Evolutionary conservation across 129 eudicot species (phyloP), one percentile per base, ranked within the genome.

Genomic region (Centrapalus pauciflorus): DNA sequence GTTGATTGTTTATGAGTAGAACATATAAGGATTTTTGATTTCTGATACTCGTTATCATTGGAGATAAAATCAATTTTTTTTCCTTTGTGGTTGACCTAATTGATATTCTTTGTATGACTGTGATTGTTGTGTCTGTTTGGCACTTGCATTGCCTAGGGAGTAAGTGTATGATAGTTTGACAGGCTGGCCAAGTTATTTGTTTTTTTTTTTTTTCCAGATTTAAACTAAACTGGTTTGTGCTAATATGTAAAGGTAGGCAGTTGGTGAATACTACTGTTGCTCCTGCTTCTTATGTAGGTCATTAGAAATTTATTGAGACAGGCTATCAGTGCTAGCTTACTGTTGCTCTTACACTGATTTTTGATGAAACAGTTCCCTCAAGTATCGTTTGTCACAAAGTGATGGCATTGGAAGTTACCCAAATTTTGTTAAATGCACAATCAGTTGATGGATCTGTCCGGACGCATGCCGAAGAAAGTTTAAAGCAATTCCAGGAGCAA

Each of bases 401-500:
- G 34, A 80, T 85, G 89, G 88, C 88, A 28, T 72, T 76, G 85
- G 98, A 92, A 71, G 83, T 92, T 35, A 92, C 98, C 52, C 89
- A 85, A 61, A 51, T 88, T 34, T 84, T 92, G 75, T 60, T 92
- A 69, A 85, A 76, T 65, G 98, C 98, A 34, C 91, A 92, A 57
- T 75, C 91, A 4, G 85, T 82, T 26, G 98, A 92, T 60, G 89
- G 89, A 50, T 59, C 89, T 24, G 87, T 85, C 69, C 76, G 98
- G 49, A 83, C 85, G 72, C 95, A 92, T 58, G 96, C 95, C 2
- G 96, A 92, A 80, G 96, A 92, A 26, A 79, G 77, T n/a, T 62
- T 92, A 69, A 81, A 83, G 72, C 95, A 84, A 33, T 88, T 88
- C 51, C 98, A 88, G 82, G 96, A 92, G 64, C 95, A 88, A 73